Evolutionary conservation across 129 eudicot genomes (phyloP).

Genomic region (Pulicaria dysenterica): DNA sequence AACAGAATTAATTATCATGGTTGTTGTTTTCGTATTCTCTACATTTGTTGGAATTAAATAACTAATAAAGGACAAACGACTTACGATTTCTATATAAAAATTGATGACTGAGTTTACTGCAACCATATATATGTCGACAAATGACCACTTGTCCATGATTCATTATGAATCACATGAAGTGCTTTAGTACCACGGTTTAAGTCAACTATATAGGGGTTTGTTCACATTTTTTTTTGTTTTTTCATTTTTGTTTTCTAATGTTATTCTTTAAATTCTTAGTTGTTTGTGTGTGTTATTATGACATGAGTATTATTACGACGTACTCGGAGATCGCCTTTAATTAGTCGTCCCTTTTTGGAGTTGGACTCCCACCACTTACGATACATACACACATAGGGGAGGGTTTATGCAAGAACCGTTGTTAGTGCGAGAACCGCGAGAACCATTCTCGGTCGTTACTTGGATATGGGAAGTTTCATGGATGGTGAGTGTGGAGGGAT

Average conservation of each 20-base stretch:
- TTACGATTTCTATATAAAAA: not conserved
- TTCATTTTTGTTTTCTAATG: slow-evolving; percentile 8
- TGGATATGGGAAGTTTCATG: too few species aligned
- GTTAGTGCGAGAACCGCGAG: too few species aligned
- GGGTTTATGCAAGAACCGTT: too few species aligned
- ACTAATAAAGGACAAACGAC: not conserved
- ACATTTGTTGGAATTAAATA: too few species aligned
- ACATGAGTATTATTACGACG: not conserved
- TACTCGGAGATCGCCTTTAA: slow-evolving; percentile 4
- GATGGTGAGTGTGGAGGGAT: too few species aligned
- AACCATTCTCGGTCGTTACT: too few species aligned
- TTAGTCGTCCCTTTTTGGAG: not conserved
- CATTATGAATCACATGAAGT: slow-evolving; percentile 34
- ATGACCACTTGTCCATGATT: slow-evolving; percentile 13
- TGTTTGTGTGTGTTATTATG: slow-evolving; percentile 2
- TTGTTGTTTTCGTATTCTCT: too few species aligned
- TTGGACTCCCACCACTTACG: slow-evolving; percentile 16
- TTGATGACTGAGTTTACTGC: not conserved
- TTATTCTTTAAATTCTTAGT: not conserved
- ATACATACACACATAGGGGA: too few species aligned
- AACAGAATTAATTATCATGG: too few species aligned
- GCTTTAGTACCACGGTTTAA: slow-evolving; percentile 11
- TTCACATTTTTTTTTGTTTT: slow-evolving; percentile 15
- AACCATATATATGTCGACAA: not conserved
- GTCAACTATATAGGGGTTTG: slow-evolving; percentile 4